phyloP scores from a whole-genome alignment of 768 basidiomycete species.

The Cystofilobasidium capitatum region DNA sequence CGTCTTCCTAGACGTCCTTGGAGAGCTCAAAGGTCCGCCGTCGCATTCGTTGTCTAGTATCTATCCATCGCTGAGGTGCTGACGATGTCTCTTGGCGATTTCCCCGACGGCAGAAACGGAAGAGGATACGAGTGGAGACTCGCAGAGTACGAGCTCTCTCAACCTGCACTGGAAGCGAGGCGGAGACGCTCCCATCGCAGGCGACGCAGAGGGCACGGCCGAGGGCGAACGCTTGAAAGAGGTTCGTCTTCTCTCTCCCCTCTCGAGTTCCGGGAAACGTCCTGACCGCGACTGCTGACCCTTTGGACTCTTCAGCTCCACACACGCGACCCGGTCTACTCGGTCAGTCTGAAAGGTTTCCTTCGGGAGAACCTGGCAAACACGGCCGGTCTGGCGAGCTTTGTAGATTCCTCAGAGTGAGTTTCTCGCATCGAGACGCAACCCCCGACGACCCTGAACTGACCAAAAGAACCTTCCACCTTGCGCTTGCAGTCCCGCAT shows the following conservation, averaged over 20 bases:
- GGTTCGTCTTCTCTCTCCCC: background rate
- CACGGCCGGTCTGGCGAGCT: slow-evolving; percentile 8
- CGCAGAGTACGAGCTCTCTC: background rate
- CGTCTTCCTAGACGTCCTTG: slow-evolving; percentile 24
- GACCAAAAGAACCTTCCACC: background rate
- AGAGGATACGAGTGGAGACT: background rate
- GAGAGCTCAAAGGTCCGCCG: slow-evolving; percentile 23
- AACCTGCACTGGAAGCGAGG: slow-evolving; percentile 23
- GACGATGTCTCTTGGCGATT: background rate
- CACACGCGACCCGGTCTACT: slow-evolving; percentile 20
- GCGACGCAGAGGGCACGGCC: slow-evolving; percentile 23
- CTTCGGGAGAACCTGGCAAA: slow-evolving; percentile 16
- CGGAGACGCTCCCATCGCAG: slow-evolving; percentile 10
- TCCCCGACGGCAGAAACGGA: slow-evolving; percentile 3
- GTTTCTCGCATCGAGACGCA: background rate
- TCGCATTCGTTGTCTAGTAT: background rate
- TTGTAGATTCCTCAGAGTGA: slow-evolving; percentile 18
- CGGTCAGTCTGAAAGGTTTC: slow-evolving; percentile 17
- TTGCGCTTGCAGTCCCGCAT: slow-evolving; percentile 16
- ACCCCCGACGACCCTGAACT: background rate
- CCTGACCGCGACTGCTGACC: background rate
- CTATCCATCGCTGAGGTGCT: background rate
- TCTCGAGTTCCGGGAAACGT: background rate
- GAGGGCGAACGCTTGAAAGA: slow-evolving; percentile 12
- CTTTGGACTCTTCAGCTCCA: slow-evolving; percentile 3